phyloP scores from a whole-genome alignment of 2,329 filamentous ascomycete species.

The Aspergillus tanneri region DNA sequence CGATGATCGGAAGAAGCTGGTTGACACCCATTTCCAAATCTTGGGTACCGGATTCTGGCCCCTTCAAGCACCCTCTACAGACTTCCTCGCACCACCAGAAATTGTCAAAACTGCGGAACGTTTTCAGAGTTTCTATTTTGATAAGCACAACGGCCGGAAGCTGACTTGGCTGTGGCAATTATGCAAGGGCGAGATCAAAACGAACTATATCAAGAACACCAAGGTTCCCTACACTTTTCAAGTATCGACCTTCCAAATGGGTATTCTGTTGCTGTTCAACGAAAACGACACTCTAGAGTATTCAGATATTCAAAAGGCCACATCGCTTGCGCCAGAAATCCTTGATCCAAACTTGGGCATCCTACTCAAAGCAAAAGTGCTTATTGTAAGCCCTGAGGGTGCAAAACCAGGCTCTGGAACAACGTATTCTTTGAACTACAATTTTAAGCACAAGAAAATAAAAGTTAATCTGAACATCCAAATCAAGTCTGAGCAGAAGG shows the following conservation, averaged over 20 bases:
- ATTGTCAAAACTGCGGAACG: slow-evolving; percentile 85
- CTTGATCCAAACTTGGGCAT: slow-evolving; percentile 84
- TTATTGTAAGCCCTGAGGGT: slow-evolving; percentile 68
- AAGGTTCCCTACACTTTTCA: slow-evolving; percentile 96
- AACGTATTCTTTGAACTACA: slow-evolving; percentile 80
- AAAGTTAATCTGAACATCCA: slow-evolving; percentile 94
- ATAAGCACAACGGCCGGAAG: slow-evolving; percentile 95
- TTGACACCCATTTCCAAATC: slow-evolving; percentile 89
- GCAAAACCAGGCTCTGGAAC: slow-evolving; percentile 77
- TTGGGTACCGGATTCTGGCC: slow-evolving; percentile 98
- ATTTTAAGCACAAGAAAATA: slow-evolving; percentile 98
- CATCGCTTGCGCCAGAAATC: slow-evolving; percentile 74
- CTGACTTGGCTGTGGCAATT: slow-evolving; percentile 98
- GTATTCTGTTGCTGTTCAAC: slow-evolving; percentile 90
- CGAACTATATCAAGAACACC: slow-evolving; percentile 82
- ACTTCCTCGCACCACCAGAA: slow-evolving; percentile 82
- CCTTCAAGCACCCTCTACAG: slow-evolving; percentile 77
- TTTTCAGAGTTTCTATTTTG: slow-evolving; percentile 87
- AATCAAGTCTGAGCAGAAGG: slow-evolving; percentile 93
- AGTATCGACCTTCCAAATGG: slow-evolving; percentile 98
- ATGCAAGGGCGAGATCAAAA: slow-evolving; percentile 94
- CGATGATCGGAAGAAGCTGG: slow-evolving; percentile 63
- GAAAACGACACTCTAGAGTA: slow-evolving; percentile 82
- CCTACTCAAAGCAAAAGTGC: slow-evolving; percentile 88
- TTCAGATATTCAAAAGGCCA: slow-evolving; percentile 80